Evolutionary conservation across 2,329 filamentous ascomycete species (phyloP), one percentile per base, ranked within the genome.

Genomic region (Arthroderma uncinatum): DNA sequence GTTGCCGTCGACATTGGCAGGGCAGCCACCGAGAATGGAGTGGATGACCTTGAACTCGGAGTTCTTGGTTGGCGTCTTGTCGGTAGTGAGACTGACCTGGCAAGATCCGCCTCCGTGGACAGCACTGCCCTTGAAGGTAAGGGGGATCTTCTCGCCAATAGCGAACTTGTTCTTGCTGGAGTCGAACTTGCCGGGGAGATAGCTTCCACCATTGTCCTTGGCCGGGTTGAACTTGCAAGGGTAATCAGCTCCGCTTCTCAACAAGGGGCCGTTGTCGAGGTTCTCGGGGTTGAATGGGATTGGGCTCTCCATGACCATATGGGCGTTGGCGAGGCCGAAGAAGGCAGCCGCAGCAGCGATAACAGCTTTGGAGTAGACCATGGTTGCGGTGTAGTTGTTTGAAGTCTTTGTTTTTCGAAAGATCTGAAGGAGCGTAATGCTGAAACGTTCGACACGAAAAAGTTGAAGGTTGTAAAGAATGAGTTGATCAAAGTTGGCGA

Each of bases 41-140:
- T 93, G 83, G 70, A 98, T 91, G 61, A 96, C 92, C 70, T 91
- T 90, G 84, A 86, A 98, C 21, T 80, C 78, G 0, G 82, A 85
- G 62, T 80, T 70, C 62, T 80, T 81, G 25, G 81, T 84, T 0
- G 90, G 84, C 10, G 78, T 73, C 9, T 78, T 75, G 63, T 96
- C 92, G 16, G 87, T 89, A 0, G 91, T 93, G 64, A 98, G 75
- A 7, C 85, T 86, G 58, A 97, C 74, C 66, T 98, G 93, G 75
- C 93, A 97, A 0, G 89, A 94, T 0, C 93, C 93, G 56, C 93
- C 93, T 16, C 91, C 91, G 64, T 98, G 93, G 0, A 85, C 82
- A 2, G 90, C 91, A 53, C 78, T 75, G 36, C 90, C 91, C 0
- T 73, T 73, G 71, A 95, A 88, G 0, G 73, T 70, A 1, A 96